These are phyloP conservation scores for Millerozyma miso DNA, from an alignment of 805 yeast genomes.

Conservation along the genomic window DNA sequence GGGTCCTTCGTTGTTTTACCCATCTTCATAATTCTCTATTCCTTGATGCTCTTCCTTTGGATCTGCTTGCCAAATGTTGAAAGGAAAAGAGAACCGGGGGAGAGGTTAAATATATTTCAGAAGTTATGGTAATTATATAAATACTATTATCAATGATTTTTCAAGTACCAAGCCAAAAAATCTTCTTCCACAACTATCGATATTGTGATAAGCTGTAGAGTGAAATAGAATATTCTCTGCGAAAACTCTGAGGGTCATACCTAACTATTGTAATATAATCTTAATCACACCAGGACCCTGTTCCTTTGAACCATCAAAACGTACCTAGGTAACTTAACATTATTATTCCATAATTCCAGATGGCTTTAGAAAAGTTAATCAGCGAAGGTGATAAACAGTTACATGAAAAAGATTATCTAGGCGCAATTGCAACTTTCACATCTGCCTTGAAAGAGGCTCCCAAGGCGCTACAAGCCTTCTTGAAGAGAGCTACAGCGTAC, in stretches of 20 bases:
- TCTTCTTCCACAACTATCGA: no score
- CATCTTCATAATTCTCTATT: constrained; percentile 35
- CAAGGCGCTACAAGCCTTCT: constrained; percentile 42
- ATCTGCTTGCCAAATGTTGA: constrained; percentile 34
- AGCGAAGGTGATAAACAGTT: constrained; percentile 31
- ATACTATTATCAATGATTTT: background rate
- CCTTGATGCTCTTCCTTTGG: constrained; percentile 36
- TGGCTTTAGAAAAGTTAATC: constrained; percentile 37
- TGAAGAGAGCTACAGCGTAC: constrained; percentile 47
- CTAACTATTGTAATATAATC: no score
- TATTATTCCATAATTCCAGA: constrained; percentile 7
- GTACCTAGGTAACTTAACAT: background rate
- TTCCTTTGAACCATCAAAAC: background rate
- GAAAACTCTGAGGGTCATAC: no score
- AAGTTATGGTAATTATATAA: constrained; percentile 5
- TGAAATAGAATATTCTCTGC: background rate
- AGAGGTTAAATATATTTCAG: constrained; percentile 12
- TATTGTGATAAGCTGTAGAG: no score
- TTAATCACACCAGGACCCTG: background rate
- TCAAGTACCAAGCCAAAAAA: no score
- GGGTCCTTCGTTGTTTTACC: constrained; percentile 53
- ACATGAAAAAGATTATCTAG: constrained; percentile 31
- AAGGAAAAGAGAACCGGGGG: constrained; percentile 5
- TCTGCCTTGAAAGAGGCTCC: constrained; percentile 40
- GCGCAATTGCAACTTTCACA: constrained; percentile 41